Base-by-base conservation (phyloP, 176 grass and related monocot genomes). In the Olyra latifolia region DNA sequence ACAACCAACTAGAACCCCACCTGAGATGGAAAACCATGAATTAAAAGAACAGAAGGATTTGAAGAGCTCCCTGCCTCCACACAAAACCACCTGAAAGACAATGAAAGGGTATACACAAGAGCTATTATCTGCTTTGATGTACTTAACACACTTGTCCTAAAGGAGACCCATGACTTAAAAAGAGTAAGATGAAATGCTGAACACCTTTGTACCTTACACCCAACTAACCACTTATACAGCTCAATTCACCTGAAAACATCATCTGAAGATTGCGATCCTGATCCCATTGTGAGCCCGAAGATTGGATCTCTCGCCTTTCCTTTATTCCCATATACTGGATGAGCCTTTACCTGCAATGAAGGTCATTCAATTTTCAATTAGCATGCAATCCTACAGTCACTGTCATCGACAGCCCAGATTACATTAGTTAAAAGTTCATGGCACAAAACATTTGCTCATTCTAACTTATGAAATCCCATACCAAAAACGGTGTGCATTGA, bases 21-120 rank as follows among this genome's bases (percentile, higher is more conserved):
- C 88, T 98, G 95, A 80, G 95, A 98, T 69, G 95, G 92, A 89
- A 98, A 89, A 28, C 95, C 92, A 75, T 95, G 95, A 83, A 88
- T 54, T 86, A 98, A 82, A 77, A 98, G 75, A 45, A 98, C 75
- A n/a, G 72, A 66, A 72, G 92, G 84, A 68, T 89, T 98, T 60
- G 86, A 91, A 65, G 92, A 80, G 38, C 69, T 91, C 68, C 95
- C 95, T 8, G 86, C 62, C 81, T 98, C 90, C 46, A 94, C 88
- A 81, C 83, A 91, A 61, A 98, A 93, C 95, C 92, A 98, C 78
- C 95, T 94, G 87, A 43, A 71, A 72, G 50, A 74, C 29, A 88
- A 65, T 54, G 44, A 25, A 44, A 77, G 69, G 23, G 60, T 20
- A 63, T 19, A 38, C 28, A 58, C 12, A 14, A 62, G 47, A 84